Evolutionary conservation across 148 eudicot genomes (phyloP).

Genomic region (Fallopia convolvulus): DNA sequence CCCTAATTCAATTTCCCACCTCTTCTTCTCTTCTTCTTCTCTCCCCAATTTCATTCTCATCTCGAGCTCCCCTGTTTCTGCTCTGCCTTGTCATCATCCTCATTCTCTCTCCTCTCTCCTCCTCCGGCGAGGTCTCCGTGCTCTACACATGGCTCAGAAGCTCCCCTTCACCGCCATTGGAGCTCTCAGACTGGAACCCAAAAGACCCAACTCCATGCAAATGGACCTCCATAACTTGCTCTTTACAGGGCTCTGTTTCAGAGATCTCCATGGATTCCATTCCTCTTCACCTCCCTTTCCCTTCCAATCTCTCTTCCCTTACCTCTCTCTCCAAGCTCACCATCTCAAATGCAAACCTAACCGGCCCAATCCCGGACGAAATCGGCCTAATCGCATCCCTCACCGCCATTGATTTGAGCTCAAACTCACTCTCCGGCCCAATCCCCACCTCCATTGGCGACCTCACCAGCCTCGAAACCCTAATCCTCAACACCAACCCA

Average conservation of each 20-base stretch:
- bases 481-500: constrained; percentile 48
- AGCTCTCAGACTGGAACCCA: constrained; percentile 34
- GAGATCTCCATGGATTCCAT: constrained; percentile 36
- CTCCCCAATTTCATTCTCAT: constrained; percentile 12
- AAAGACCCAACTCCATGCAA: constrained; percentile 37
- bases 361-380: constrained; percentile 47
- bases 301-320: constrained; percentile 35
- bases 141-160: constrained; percentile 38
- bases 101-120: constrained; percentile 12
- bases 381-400: constrained; percentile 28
- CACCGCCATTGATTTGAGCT: constrained; percentile 33
- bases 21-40: not conserved
- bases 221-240: constrained; percentile 38
- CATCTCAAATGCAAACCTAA: constrained; percentile 38
- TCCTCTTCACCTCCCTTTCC: constrained; percentile 33
- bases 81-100: constrained; percentile 15
- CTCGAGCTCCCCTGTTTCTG: not conserved
- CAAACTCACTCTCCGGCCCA: constrained; percentile 36
- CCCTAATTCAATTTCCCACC: not conserved
- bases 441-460: constrained; percentile 38
- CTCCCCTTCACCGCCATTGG: constrained; percentile 14
- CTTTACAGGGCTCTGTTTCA: constrained; percentile 22
- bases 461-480: constrained; percentile 35
- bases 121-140: constrained; percentile 23
- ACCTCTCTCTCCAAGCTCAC: constrained; percentile 22